Evolutionary conservation across 2,329 filamentous ascomycete genomes (phyloP), one percentile per base, ranked within the genome.

Genomic region (Fonsecaea pugnacius): DNA sequence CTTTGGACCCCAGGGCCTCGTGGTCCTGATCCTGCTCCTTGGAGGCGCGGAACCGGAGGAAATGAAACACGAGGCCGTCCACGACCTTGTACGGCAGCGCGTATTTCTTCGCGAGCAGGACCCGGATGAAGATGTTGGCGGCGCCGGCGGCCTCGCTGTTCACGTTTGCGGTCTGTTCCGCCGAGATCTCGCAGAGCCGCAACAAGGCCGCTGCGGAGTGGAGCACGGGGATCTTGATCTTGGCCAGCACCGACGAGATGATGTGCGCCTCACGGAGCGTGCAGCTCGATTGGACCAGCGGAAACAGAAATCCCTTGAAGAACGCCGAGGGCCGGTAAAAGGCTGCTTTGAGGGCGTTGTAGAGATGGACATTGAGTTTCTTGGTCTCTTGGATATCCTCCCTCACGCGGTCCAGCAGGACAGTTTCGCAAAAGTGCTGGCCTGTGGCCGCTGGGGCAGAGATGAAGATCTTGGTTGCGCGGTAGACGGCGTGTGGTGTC

Each of bases 251-350:
- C 8, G 89, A 92, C 3, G 90, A 91, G 48, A 99, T 86, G 70
- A 99, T 98, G 71, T 92, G 88, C 4, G 95, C 95, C 78, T 99
- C 95, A 57, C 93, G 87, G 57, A 98, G 80, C 0, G 93, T 96
- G 79, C 93, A 97, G 32, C 92, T 91, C 57, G 88, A 90, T 8
- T 86, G 86, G 9, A 96, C 88, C 18, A 99, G 85, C 0, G 95
- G 95, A 75, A 98, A 98, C 16, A 99, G 83, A 71, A 99, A 87
- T 3, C 93, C 95, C 77, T 97, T 96, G 85, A 99, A 99, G 79
- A 96, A 99, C 18, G 93, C 92, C 0, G 91, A 89, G 6, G 95
- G 95, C 77, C 96, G 96, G 82, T 96, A 97, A 14, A 97, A 84
- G 7, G 87, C 87, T 76, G 96, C 96, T 79, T 97, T 97, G 63